Conservation (phyloP, 2,329 filamentous ascomycete genomes). For the Fusarium odoratissimum region DNA sequence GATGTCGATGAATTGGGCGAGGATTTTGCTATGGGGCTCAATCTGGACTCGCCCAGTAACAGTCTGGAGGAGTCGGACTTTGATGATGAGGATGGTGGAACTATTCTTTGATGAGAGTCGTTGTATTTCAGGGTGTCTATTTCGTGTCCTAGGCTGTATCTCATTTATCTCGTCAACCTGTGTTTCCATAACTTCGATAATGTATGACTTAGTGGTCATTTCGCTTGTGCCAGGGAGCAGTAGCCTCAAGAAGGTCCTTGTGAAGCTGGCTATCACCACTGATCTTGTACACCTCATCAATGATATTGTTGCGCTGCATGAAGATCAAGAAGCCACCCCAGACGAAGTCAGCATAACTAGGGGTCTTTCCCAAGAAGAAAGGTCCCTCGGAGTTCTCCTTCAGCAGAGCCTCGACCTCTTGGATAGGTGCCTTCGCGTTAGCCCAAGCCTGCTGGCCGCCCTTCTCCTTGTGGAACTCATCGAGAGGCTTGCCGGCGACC, state of each 20-base stretch:
- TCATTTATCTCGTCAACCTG: neutral
- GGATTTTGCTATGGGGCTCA: slow-evolving; percentile 14
- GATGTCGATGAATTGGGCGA: slow-evolving; percentile 33
- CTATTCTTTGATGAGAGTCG: neutral
- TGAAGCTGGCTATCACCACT: slow-evolving; percentile 55
- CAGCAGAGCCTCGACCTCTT: slow-evolving; percentile 58
- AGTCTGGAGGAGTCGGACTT: slow-evolving; percentile 5
- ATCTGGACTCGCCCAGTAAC: neutral
- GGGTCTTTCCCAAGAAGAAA: slow-evolving; percentile 68
- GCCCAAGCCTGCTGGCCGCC: slow-evolving; percentile 64
- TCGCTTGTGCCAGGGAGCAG: slow-evolving; percentile 55
- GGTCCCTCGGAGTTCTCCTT: slow-evolving; percentile 67
- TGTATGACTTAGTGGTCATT: slow-evolving; percentile 48
- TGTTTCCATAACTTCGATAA: neutral
- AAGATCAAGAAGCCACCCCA: slow-evolving; percentile 63
- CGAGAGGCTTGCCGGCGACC: slow-evolving; percentile 63
- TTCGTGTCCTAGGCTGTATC: neutral
- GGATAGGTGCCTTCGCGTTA: slow-evolving; percentile 51
- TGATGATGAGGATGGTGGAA: slow-evolving; percentile 36
- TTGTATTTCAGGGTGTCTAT: neutral
- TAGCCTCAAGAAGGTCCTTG: slow-evolving; percentile 53
- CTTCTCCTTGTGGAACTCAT: slow-evolving; percentile 59
- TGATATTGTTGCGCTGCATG: slow-evolving; percentile 48
- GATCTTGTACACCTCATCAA: slow-evolving; percentile 50
- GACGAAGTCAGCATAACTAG: slow-evolving; percentile 69